Evolutionary conservation across 129 eudicot genomes (phyloP).

Genomic region (Centrapalus pauciflorus): DNA sequence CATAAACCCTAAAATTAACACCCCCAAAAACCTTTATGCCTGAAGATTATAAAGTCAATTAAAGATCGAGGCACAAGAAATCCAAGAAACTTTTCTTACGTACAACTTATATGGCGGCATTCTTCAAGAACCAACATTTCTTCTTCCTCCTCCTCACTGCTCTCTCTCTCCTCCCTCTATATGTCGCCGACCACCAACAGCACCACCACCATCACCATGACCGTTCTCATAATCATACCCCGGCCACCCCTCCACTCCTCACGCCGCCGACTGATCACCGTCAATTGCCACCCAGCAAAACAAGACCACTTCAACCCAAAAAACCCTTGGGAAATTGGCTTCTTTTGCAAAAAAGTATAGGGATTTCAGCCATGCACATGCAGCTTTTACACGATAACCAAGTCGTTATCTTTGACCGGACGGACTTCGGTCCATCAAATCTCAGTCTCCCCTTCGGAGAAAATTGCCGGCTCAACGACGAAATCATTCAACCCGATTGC

Average conservation of each 20-base stretch:
- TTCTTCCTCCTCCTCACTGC: slow-evolving; percentile 27
- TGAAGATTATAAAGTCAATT: slow-evolving; percentile 6
- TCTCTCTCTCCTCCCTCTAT: slow-evolving; percentile 26
- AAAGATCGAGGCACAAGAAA: not conserved
- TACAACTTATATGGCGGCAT: slow-evolving; percentile 18
- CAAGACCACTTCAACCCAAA: slow-evolving; percentile 1
- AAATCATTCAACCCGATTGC: slow-evolving; percentile 38
- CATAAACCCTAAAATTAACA: not conserved
- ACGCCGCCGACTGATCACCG: not conserved
- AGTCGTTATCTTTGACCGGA: slow-evolving; percentile 76
- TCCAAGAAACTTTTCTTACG: not conserved
- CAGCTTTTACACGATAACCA: slow-evolving; percentile 76
- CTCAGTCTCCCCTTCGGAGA: slow-evolving; percentile 49
- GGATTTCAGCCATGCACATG: slow-evolving; percentile 96
- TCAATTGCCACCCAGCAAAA: not conserved
- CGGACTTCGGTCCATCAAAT: slow-evolving; percentile 70
- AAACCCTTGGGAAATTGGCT: slow-evolving; percentile 50
- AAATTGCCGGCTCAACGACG: slow-evolving; percentile 40
- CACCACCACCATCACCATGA: not conserved
- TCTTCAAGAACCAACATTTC: slow-evolving; percentile 29
- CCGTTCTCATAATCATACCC: not conserved
- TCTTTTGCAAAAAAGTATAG: slow-evolving; percentile 46
- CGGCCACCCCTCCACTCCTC: not conserved
- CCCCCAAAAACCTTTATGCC: not conserved
- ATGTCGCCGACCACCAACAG: slow-evolving; percentile 19